phyloP scores from a whole-genome alignment of 352 stramenopile species.

The Globisporangium canariense region DNA sequence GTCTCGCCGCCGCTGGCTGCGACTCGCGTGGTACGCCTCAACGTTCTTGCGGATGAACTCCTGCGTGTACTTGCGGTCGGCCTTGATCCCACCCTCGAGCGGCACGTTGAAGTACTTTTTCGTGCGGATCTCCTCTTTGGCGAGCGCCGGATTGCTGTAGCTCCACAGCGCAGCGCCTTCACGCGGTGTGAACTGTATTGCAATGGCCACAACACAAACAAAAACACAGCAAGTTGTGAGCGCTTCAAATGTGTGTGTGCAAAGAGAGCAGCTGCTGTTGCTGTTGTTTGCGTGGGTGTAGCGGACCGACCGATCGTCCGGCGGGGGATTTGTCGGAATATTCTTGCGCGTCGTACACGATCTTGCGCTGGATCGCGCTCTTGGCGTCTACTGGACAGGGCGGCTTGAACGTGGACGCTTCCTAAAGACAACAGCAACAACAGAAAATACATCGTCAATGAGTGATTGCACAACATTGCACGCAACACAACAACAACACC shows the following conservation, averaged over 20 bases:
- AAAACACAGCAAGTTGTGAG: slow-evolving; percentile 6
- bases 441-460: neutral
- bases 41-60: slow-evolving; percentile 63
- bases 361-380: slow-evolving; percentile 45
- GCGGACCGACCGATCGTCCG: slow-evolving; percentile 35
- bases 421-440: slow-evolving; percentile 2
- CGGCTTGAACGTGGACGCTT: slow-evolving; percentile 41
- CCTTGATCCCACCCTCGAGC: slow-evolving; percentile 42
- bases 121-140: slow-evolving; percentile 40
- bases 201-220: neutral
- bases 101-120: slow-evolving; percentile 48
- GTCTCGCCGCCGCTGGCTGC: slow-evolving; percentile 13
- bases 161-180: slow-evolving; percentile 39
- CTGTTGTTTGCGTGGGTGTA: neutral
- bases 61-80: slow-evolving; percentile 59
- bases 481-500: neutral
- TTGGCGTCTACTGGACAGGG: slow-evolving; percentile 49
- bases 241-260: neutral
- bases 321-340: slow-evolving; percentile 36
- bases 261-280: neutral
- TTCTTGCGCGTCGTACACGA: slow-evolving; percentile 50
- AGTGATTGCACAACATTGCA: neutral
- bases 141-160: slow-evolving; percentile 43
- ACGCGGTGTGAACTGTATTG: slow-evolving; percentile 14
- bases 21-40: slow-evolving; percentile 35